Conservation (phyloP, 768 basidiomycete species). For the Butyriboletus loyo region DNA sequence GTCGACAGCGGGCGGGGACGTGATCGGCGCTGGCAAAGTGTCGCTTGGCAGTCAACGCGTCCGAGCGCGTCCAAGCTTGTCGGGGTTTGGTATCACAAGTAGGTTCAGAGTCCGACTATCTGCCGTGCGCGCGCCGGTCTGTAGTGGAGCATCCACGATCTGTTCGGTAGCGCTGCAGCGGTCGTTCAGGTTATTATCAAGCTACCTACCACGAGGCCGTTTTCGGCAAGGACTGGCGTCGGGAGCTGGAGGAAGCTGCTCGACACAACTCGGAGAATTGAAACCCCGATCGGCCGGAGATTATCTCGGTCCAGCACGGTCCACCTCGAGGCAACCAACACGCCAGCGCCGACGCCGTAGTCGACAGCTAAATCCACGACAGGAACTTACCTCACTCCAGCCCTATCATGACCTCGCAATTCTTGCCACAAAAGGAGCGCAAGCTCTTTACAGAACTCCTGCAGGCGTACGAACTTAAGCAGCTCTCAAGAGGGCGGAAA, state of each 20-base stretch:
- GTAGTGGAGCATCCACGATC: not conserved
- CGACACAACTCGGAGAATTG: not conserved
- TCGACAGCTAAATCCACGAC: not conserved
- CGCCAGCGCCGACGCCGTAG: not conserved
- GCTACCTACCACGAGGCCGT: not conserved
- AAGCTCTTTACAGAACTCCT: constrained; percentile 84
- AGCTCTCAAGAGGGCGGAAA: constrained; percentile 87
- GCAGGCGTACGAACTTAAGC: constrained; percentile 82
- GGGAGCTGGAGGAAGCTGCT: not conserved
- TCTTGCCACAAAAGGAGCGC: constrained; percentile 78
- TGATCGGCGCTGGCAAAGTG: not conserved
- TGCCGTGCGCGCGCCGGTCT: not conserved
- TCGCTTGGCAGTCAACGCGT: constrained; percentile 14
- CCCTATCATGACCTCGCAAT: constrained; percentile 21
- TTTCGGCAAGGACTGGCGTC: not conserved
- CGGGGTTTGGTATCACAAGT: constrained; percentile 6
- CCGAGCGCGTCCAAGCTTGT: constrained; percentile 2
- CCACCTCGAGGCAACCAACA: not conserved
- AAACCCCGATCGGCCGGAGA: not conserved
- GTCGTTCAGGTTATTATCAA: not conserved
- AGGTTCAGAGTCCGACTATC: not conserved
- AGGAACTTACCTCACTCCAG: not conserved
- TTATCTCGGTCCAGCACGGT: not conserved
- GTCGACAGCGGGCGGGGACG: not conserved
- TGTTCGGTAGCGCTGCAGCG: not conserved